Evolutionary conservation across 768 basidiomycete species (phyloP).

Genomic region (Rhizopogon vesiculosus): DNA sequence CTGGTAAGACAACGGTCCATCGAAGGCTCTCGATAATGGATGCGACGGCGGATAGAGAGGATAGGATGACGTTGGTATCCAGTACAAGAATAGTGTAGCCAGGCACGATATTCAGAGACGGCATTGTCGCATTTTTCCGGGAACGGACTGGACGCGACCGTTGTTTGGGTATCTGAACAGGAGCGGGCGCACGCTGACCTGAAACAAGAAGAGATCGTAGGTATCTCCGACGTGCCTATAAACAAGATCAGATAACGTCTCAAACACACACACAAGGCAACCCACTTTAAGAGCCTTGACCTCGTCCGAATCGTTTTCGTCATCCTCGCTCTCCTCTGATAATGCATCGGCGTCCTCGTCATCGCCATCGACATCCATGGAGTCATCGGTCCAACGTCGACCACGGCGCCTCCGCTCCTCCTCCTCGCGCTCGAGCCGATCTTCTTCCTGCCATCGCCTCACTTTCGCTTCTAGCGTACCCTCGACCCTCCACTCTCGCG

Average conservation of each 20-base stretch:
- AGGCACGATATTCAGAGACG: conserved; percentile 55
- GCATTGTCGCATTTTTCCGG: conserved; percentile 28
- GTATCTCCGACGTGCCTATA: conserved; percentile 69
- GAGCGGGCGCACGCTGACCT: conserved; percentile 28
- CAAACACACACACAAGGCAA: conserved; percentile 2
- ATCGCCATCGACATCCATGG: conserved; percentile 68
- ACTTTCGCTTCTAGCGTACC: conserved; percentile 68
- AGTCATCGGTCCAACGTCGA: conserved; percentile 58
- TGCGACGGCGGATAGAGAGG: conserved; percentile 68
- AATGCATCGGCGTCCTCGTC: conserved; percentile 45
- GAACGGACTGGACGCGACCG: conserved; percentile 23
- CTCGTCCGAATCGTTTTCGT: conserved; percentile 66
- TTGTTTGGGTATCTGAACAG: conserved; percentile 22
- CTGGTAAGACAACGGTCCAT: conserved; percentile 89
- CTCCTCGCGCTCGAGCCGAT: conserved; percentile 57
- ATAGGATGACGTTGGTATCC: conserved; percentile 93
- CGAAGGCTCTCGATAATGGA: conserved; percentile 71
- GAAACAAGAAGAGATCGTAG: conserved; percentile 62
- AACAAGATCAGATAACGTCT: conserved; percentile 4
- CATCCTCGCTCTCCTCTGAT: conserved; percentile 41
- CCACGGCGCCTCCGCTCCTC: conserved; percentile 64
- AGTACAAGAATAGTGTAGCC: conserved; percentile 90
- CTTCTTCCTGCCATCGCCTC: conserved; percentile 64
- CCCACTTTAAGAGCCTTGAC: conserved; percentile 78
- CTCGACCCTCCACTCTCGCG: conserved; percentile 58